Base-by-base conservation (phyloP, 1,284 basidiomycete species). In the Puccinia brachypodii region DNA sequence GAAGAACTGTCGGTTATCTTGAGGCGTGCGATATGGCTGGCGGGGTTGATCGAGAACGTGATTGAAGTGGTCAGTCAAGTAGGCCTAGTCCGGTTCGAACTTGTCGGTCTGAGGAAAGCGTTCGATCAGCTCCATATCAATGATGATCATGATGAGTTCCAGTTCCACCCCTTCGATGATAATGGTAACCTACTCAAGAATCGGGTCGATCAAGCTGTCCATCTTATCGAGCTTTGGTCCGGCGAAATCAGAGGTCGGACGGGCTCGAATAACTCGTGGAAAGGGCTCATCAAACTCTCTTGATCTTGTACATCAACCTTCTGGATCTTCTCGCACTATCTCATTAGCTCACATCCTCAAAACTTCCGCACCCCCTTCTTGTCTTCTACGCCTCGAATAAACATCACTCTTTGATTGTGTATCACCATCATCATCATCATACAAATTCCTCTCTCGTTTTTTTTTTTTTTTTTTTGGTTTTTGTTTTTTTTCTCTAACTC, bases 1-100 rank as follows among this genome's bases (percentile, higher is more conserved):
- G 58, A 60, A n/a, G 53, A 60, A 40, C 25, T 76, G 9, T 28
- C 16, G 22, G 8, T 2, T 6, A 64, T 58, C 38, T 38, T 81
- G 3, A 8, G 28, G 3, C 36, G 56, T 28, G 71, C 78, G 36
- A 33, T 69, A 31, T 53, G 78, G 58, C 62, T 73, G 33, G 78
- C 78, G 11, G 31, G 71, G 8, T 33, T 74, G 40, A 74, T 81
- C 31, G 78, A 81, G 44, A 62, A 60, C 31, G 78, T 81, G 9
- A 81, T 81, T 25, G 78, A 81, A 36, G 9, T 64, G 0, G 78
- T 81, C 50, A 74, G 78, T 36, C 78, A 66, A 33, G 58, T 64
- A 3, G 78, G 78, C 7, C 62, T 81, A 22, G 56, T 81, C 16
- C 56, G 62, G 9, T 81, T 81, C 44, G 78, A 81, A 40, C 66